Base-by-base conservation (phyloP, 192 early-diverging fungal species). In the Mortierella claussenii region DNA sequence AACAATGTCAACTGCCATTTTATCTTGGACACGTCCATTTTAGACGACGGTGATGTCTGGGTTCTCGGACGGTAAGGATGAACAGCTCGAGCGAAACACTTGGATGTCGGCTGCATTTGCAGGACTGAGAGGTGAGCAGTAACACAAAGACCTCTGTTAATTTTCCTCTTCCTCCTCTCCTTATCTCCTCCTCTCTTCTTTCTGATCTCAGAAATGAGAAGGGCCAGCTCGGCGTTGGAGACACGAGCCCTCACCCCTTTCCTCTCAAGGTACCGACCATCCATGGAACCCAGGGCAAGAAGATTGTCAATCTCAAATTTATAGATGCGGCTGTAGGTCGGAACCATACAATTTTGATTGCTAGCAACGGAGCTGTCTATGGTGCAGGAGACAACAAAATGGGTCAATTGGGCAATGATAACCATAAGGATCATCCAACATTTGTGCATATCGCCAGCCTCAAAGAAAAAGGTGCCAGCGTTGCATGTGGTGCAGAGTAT, bases 161-260 rank as follows among this genome's bases (percentile, higher is more conserved):
- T n/a, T n/a, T n/a, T n/a, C n/a, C n/a, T n/a, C n/a, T n/a, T n/a
- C n/a, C n/a, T n/a, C n/a, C n/a, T n/a, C n/a, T n/a, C n/a, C n/a
- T n/a, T n/a, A n/a, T n/a, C n/a, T n/a, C n/a, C n/a, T n/a, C n/a
- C n/a, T n/a, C n/a, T n/a, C n/a, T n/a, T n/a, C n/a, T n/a, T n/a
- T n/a, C n/a, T n/a, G n/a, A n/a, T n/a, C n/a, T n/a, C n/a, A 75
- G 82, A 27, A 84, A 84, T 54, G 82, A 79, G 36, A 79, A 70
- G 43, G 82, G 82, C 1, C 82, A 84, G 32, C 52, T 84, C 17
- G 82, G 82, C 13, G 37, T 74, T 26, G 79, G 79, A 17, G 60
- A 80, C 34, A 75, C 55, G 1, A 28, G 33, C 17, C 57, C 60
- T 26, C 75, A 67, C 33, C 60, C 78, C 15, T 60, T 43, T 12